Evolutionary conservation across 2,329 filamentous ascomycete species (phyloP), one percentile per base, ranked within the genome.

Genomic region (Neofusicoccum parvum): DNA sequence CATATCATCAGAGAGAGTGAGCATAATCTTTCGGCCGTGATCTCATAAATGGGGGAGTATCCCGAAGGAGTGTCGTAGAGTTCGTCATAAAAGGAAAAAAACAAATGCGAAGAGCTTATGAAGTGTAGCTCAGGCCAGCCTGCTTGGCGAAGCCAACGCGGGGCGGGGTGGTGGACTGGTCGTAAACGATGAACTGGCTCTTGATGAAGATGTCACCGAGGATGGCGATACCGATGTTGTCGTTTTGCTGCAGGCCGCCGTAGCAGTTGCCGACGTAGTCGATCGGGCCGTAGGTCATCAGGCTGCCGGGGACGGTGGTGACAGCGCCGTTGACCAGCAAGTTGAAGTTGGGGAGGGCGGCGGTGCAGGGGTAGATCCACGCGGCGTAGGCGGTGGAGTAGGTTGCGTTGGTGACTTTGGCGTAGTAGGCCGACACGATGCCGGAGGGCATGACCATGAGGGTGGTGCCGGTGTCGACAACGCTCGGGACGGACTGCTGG

Each of bases 141-240:
- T 65, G 64, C 54, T 36, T 59, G 15, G 64, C 64, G 32, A 65
- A 65, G 6, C 64, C 64, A 5, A 65, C 6, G 9, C 56, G 64
- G 14, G 54, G 56, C 5, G 54, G 46, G 17, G 46, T 32, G 37
- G 46, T 50, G 36, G 34, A 17, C 54, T 51, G 46, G 36, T 65
- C 64, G 39, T 39, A 65, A 27, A 65, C 46, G 39, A 90, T 87
- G 73, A 90, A 93, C 68, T 91, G 82, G 64, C 86, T 86, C 86
- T 95, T 95, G 70, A 95, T 83, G 80, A 94, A 92, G 65, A 91
- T 83, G 67, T 93, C 91, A 10, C 92, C 92, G 64, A 93, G 86
- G 73, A 95, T 92, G 65, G 84, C 86, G 68, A 89, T 82, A 6
- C 82, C 83, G 58, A 89, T 77, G 20, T 83, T 85, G 2, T 76